Conservation (phyloP, 495 filamentous ascomycete species). For the Penicillium paradoxum region DNA sequence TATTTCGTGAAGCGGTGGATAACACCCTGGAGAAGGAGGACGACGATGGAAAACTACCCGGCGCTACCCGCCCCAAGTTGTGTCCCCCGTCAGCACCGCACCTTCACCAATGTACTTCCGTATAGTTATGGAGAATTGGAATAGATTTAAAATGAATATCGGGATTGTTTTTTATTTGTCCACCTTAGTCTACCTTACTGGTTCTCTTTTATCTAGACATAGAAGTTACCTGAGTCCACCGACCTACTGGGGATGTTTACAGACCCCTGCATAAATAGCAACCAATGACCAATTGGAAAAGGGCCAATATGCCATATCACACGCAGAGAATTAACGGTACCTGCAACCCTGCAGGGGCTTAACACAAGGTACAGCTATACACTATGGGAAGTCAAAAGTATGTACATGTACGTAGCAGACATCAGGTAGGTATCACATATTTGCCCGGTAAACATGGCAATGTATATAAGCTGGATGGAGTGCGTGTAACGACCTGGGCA, state of each 20-base stretch:
- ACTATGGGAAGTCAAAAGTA: too few relatives aligned
- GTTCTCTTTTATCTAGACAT: too few relatives aligned
- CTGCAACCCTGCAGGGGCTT: neutral
- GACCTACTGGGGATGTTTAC: neutral
- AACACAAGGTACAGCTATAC: too few relatives aligned
- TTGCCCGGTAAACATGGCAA: too few relatives aligned
- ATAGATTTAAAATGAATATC: neutral
- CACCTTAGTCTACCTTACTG: too few relatives aligned
- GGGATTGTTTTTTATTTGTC: too few relatives aligned
- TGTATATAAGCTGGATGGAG: too few relatives aligned
- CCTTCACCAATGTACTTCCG: neutral
- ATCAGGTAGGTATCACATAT: too few relatives aligned
- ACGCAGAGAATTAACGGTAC: neutral
- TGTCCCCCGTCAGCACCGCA: neutral
- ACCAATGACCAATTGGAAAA: neutral
- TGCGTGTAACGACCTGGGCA: too few relatives aligned
- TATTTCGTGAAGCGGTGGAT: constrained; percentile 7
- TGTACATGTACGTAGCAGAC: too few relatives aligned
- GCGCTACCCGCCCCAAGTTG: constrained; percentile 9
- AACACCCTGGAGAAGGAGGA: constrained; percentile 1
- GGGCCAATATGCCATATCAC: neutral
- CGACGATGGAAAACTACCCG: constrained; percentile 14
- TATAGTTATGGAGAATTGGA: too few relatives aligned
- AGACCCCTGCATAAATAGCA: neutral
- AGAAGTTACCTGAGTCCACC: too few relatives aligned